Evolutionary conservation across 225 moss, liverwort and hornwort genomes (phyloP).

Genomic region (Pleurozium schreberi): DNA sequence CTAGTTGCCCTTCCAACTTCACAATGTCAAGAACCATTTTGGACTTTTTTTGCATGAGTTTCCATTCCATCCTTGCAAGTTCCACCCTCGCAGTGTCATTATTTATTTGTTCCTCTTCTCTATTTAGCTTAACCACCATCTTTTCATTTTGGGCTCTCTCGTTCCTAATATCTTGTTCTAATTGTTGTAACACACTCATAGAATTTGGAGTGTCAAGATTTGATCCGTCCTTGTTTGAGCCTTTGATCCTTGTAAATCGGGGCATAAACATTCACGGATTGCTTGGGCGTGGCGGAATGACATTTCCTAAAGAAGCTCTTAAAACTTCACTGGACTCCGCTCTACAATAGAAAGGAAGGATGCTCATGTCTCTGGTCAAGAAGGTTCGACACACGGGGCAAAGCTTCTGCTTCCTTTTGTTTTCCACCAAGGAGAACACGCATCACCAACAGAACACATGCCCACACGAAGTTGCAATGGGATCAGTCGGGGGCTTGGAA

Average conservation of each 20-base stretch:
- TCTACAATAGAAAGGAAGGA: neutral
- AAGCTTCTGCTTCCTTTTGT: neutral
- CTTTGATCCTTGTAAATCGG: accelerated
- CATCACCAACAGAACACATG: neutral
- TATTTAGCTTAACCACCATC: accelerated
- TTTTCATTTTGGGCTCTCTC: neutral
- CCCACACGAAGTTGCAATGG: neutral
- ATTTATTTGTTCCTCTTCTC: neutral
- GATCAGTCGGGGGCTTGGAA: accelerated
- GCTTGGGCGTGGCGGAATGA: accelerated
- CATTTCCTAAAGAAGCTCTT: neutral
- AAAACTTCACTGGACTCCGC: accelerated
- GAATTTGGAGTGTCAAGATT: accelerated
- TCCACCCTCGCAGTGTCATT: accelerated
- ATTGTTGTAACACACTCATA: accelerated
- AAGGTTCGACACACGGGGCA: neutral
- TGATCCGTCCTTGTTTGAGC: accelerated
- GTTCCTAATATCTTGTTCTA: neutral
- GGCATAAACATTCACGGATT: neutral
- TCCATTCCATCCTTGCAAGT: neutral
- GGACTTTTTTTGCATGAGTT: neutral
- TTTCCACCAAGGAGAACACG: accelerated
- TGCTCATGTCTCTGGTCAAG: neutral
- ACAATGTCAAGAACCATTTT: neutral
- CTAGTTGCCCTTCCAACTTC: neutral